These are phyloP conservation scores for Chrysosporium queenslandicum DNA, from an alignment of 2,329 filamentous ascomycete genomes.

Conservation along the genomic window DNA sequence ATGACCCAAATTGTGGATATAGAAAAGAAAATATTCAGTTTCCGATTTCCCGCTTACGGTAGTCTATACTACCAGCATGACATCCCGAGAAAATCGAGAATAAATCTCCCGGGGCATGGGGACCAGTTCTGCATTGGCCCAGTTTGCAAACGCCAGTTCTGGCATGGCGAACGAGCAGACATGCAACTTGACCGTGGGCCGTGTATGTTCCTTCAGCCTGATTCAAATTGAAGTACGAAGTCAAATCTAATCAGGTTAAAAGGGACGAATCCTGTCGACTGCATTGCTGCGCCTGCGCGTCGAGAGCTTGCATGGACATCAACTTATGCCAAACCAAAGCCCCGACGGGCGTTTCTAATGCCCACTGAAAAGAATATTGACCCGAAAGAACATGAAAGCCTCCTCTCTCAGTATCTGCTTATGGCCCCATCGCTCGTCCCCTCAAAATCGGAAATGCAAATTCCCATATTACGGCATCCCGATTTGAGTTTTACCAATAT, in stretches of 20 bases:
- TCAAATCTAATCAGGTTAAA: not conserved
- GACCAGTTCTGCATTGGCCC: conserved; percentile 24
- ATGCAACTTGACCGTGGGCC: conserved; percentile 9
- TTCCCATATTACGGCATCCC: conserved; percentile 11
- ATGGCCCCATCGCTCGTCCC: not conserved
- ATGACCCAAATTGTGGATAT: conserved; percentile 2
- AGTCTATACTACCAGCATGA: conserved; percentile 21
- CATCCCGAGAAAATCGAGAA: conserved; percentile 16
- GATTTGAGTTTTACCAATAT: conserved; percentile 13
- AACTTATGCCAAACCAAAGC: conserved; percentile 5
- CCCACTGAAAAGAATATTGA: conserved; percentile 12
- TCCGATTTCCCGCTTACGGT: conserved; percentile 24
- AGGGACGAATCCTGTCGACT: conserved; percentile 12
- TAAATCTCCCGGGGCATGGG: conserved; percentile 15
- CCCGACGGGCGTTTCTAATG: conserved; percentile 12
- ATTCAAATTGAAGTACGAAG: not conserved
- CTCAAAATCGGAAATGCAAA: not conserved
- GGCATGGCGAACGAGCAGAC: conserved; percentile 22
- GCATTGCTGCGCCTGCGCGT: conserved; percentile 9
- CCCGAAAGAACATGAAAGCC: conserved; percentile 12
- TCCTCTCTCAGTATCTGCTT: conserved; percentile 11
- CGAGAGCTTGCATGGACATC: conserved; percentile 10
- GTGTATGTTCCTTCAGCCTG: not conserved
- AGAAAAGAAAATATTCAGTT: conserved; percentile 19
- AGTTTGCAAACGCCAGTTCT: conserved; percentile 24